A percentile compares a stretch with the other conserved stretches of the same genome.
These are phyloP conservation scores for Anthoceros angustus DNA, from an alignment of 225 moss, liverwort and hornwort genomes.

Conservation along the genomic window DNA sequence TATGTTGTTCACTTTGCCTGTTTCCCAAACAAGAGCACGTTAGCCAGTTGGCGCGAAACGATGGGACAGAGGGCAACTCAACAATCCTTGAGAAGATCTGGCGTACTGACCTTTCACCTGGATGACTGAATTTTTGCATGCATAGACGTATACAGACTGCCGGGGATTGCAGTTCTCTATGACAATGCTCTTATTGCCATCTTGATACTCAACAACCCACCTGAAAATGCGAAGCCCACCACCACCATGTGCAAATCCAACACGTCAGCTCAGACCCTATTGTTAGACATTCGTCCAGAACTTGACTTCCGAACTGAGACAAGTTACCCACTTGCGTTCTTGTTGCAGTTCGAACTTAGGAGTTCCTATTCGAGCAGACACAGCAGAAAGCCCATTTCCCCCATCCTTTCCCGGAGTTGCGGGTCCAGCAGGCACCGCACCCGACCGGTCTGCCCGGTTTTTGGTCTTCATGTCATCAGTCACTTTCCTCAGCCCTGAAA, in stretches of 20 bases:
- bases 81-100: background rate
- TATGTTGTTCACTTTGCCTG: constrained; percentile 96
- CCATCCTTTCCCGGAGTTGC: constrained; percentile 25
- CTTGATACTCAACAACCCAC: constrained; percentile 89
- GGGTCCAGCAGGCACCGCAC: constrained; percentile 53
- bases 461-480: constrained; percentile 96
- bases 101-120: constrained; percentile 53
- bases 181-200: constrained; percentile 48
- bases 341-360: constrained; percentile 69
- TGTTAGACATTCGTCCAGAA: background rate
- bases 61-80: background rate
- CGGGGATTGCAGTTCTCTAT: constrained; percentile 59
- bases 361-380: constrained; percentile 34
- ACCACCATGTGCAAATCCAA: background rate
- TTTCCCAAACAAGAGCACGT: constrained; percentile 1
- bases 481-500: constrained; percentile 65
- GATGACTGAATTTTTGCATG: constrained; percentile 76
- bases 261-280: background rate
- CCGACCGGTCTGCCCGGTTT: constrained; percentile 71
- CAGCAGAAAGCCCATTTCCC: constrained; percentile 11
- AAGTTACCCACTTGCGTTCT: constrained; percentile 66
- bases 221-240: constrained; percentile 16
- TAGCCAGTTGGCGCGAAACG: background rate
- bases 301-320: background rate
- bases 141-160: constrained; percentile 75